phyloP scores from a whole-genome alignment of 371 early-diverging fungal species.

The Mucor ambiguus region DNA sequence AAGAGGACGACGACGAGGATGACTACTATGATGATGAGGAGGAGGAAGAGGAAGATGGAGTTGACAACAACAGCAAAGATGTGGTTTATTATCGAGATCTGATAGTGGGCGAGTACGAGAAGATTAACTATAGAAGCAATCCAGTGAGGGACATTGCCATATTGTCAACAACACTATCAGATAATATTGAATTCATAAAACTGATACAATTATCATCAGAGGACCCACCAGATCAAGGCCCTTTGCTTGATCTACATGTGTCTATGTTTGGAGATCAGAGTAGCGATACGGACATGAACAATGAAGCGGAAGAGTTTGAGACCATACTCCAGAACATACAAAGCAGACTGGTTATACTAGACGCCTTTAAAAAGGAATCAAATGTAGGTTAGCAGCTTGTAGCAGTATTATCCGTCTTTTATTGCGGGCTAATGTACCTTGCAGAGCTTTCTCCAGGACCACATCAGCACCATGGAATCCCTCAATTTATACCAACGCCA shows the following conservation, averaged over 20 bases:
- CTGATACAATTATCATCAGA: conserved; percentile 11
- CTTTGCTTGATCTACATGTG: conserved; percentile 41
- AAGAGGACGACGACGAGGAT: background rate
- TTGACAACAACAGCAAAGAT: background rate
- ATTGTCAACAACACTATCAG: conserved; percentile 2
- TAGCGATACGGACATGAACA: conserved; percentile 13
- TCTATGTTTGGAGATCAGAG: conserved; percentile 29
- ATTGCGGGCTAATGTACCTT: background rate
- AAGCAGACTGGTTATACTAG: conserved; percentile 8
- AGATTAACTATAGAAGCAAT: conserved; percentile 3
- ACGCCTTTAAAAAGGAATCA: conserved; percentile 5
- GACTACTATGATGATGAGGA: conserved; percentile 7
- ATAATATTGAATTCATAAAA: conserved; percentile 25
- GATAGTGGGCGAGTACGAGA: background rate
- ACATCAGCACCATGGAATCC: conserved; percentile 7
- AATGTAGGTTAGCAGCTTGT: background rate
- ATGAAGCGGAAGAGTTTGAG: conserved; percentile 7
- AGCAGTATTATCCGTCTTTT: background rate
- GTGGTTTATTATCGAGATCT: background rate
- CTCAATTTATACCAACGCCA: conserved; percentile 8
- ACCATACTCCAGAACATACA: conserved; percentile 5
- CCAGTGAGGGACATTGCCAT: conserved; percentile 18
- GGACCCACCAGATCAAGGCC: conserved; percentile 12
- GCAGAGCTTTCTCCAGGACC: conserved; percentile 21
- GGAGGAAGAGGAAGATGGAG: conserved; percentile 2